Conservation (phyloP, 73 alveolate species). For the Paramecium primaurelia region DNA sequence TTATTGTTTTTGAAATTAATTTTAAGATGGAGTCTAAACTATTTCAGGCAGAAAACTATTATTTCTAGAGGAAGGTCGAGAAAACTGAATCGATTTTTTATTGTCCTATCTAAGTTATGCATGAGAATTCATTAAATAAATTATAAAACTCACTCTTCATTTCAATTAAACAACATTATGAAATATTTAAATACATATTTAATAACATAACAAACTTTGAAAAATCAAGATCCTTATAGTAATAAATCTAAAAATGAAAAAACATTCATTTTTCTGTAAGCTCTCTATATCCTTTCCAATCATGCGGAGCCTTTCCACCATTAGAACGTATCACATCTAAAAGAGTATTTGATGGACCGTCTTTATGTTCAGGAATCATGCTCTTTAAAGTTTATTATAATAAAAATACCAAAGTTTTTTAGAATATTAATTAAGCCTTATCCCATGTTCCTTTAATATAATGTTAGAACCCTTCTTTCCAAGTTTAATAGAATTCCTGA, state of each 20-base stretch:
- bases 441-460: slow-evolving; percentile 88
- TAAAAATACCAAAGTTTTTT: slow-evolving; percentile 60
- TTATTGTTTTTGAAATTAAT: not conserved
- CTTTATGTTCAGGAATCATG: slow-evolving; percentile 57
- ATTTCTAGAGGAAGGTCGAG: slow-evolving; percentile 4
- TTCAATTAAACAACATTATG: not conserved
- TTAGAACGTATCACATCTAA: slow-evolving; percentile 55
- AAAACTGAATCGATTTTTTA: not conserved
- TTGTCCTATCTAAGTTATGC: not conserved
- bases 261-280: slow-evolving; percentile 77
- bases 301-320: slow-evolving; percentile 78
- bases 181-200: not conserved
- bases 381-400: not conserved
- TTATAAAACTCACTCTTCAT: not conserved
- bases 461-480: slow-evolving; percentile 75
- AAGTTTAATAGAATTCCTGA: slow-evolving; percentile 66
- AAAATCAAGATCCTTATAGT: not conserved
- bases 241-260: not conserved
- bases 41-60: slow-evolving; percentile 1
- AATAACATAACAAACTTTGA: not conserved
- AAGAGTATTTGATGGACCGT: slow-evolving; percentile 69
- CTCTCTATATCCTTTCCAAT: slow-evolving; percentile 86
- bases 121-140: not conserved
- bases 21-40: not conserved
- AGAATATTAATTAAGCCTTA: slow-evolving; percentile 75